A percentile compares a stretch with the other conserved stretches of the same genome.
Conservation (phyloP, 371 early-diverging fungal species). For the Mortierella sp. region DNA sequence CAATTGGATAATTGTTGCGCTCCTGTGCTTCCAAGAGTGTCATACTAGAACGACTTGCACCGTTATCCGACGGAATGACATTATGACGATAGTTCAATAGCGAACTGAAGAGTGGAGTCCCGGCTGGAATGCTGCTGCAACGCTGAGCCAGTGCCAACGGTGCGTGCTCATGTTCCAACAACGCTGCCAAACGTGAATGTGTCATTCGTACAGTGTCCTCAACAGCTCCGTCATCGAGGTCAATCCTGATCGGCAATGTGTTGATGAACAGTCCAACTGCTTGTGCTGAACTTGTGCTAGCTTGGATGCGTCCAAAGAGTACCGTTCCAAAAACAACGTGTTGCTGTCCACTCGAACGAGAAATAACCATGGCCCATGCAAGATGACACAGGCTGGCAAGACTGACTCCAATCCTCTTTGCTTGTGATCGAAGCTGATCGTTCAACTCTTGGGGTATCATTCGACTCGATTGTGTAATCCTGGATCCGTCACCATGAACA, state of each 20-base stretch:
- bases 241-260: constrained; percentile 12
- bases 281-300: not conserved
- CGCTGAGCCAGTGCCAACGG: constrained; percentile 34
- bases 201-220: constrained; percentile 4
- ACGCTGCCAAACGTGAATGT: constrained; percentile 6
- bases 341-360: constrained; percentile 1
- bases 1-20: constrained; percentile 15
- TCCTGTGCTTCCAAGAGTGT: not conserved
- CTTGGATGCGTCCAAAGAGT: constrained; percentile 19
- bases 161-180: constrained; percentile 8
- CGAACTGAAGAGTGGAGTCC: constrained; percentile 23
- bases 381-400: constrained; percentile 10
- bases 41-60: not conserved
- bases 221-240: constrained; percentile 6
- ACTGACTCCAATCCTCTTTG: constrained; percentile 13
- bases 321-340: constrained; percentile 18
- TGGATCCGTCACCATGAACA: constrained; percentile 2
- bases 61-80: not conserved
- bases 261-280: constrained; percentile 19
- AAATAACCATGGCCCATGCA: constrained; percentile 12
- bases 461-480: not conserved
- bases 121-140: constrained; percentile 19
- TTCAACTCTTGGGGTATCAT: constrained; percentile 16
- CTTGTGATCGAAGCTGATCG: constrained; percentile 12
- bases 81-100: constrained; percentile 33